Evolutionary conservation across 2,329 filamentous ascomycete species (phyloP).

Genomic region (Claviceps arundinis): DNA sequence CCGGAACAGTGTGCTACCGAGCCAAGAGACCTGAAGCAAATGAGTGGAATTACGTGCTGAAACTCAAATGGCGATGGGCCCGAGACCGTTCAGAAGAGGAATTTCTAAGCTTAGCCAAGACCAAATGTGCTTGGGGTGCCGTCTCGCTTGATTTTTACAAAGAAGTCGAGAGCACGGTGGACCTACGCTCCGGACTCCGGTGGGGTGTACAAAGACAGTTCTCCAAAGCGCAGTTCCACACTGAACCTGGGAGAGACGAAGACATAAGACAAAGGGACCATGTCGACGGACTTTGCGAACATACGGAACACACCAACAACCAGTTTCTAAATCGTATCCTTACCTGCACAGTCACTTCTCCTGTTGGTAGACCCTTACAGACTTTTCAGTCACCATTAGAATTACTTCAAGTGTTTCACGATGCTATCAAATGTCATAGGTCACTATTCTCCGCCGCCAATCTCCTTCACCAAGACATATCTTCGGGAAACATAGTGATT

Average conservation of each 20-base stretch:
- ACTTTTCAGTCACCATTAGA: constrained; percentile 8
- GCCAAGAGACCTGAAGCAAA: constrained; percentile 13
- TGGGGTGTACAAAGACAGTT: constrained; percentile 9
- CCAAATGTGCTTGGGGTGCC: constrained; percentile 16
- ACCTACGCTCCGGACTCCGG: constrained; percentile 8
- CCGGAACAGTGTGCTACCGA: constrained; percentile 20
- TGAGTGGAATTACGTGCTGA: constrained; percentile 17
- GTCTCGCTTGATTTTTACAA: constrained; percentile 16
- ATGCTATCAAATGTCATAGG: constrained; percentile 11
- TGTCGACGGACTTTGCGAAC: constrained; percentile 4
- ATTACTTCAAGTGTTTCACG: constrained; percentile 9
- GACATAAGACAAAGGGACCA: not conserved
- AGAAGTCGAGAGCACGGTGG: constrained; percentile 10
- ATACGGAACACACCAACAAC: constrained; percentile 7
- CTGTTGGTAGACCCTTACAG: constrained; percentile 9
- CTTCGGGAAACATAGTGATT: constrained; percentile 11
- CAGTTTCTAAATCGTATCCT: constrained; percentile 10
- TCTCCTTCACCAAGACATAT: constrained; percentile 10
- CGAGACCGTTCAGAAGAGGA: constrained; percentile 18
- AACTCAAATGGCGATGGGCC: constrained; percentile 21
- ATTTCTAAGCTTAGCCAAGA: constrained; percentile 16
- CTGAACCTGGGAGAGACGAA: not conserved
- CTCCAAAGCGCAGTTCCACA: not conserved
- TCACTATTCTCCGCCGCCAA: constrained; percentile 7
- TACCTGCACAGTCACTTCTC: constrained; percentile 11